Evolutionary conservation across 805 yeast genomes (phyloP), one percentile per base, ranked within the genome.

Genomic region (Cyberlindnera misumaiensis): DNA sequence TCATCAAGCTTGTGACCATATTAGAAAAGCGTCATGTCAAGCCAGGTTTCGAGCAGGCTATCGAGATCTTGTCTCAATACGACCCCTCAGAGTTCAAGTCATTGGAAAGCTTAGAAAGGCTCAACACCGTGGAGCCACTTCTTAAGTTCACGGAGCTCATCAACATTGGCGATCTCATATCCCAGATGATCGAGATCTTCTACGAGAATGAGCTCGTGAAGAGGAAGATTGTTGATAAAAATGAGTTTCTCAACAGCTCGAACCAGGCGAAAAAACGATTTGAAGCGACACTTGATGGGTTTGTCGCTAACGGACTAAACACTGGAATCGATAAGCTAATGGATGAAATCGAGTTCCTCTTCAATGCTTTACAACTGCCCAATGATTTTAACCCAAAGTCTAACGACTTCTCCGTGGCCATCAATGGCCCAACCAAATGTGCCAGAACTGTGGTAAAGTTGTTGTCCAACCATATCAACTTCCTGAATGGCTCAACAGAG

Each of bases 241-340:
- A 81, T 45, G 95, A 93, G 44, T 85, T 89, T 51, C 67, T 87
- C 38, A 80, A 85, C 43, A 81, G 80, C 6, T 73, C 90, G 7
- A 75, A 87, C 35, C 85, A 81, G 50, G 74, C 80, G 29, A 94
- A 93, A 54, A 84, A 87, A 53, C 73, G 73, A 41, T 75, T 93
- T 44, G 98, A 93, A 53, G 76, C 76, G 7, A 65, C 77, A 62
- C 72, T 93, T 10, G 98, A 93, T 59, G 85, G 78, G 38, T 82
- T 73, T 54, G 96, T 93, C 14, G 98, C 97, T 0, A 84, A 83
- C 52, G 98, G 98, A 0, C 68, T 93, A 24, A 89, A 87, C 51
- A 73, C 83, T n/a, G 95, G 97, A 30, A 87, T 93, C 26, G 95
- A 85, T 44, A 89, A 88, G 9, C 68, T 93, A 28, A 79, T 88